These are phyloP conservation scores for Daedalea quercina DNA, from an alignment of 768 basidiomycete genomes.

Conservation along the genomic window DNA sequence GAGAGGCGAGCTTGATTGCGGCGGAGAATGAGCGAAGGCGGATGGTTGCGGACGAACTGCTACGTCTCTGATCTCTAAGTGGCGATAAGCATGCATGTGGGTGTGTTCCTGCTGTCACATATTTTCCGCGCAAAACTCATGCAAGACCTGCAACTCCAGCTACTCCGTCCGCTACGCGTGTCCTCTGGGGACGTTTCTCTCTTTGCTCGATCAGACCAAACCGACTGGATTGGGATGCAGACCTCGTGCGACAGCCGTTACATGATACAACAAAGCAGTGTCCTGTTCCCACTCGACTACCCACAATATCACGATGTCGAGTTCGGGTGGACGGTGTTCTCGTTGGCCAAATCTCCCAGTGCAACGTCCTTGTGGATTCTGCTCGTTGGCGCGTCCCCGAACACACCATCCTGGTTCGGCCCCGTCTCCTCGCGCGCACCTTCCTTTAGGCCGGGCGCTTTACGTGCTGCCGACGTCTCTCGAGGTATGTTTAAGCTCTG, in stretches of 20 bases:
- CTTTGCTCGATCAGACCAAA: too few species aligned
- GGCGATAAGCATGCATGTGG: too few species aligned
- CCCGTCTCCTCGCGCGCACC: constrained; percentile 11
- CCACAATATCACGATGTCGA: not conserved
- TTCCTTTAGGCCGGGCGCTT: constrained; percentile 18
- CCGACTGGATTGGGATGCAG: too few species aligned
- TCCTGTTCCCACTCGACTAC: not conserved
- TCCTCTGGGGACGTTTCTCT: too few species aligned
- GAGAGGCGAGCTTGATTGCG: constrained; percentile 20
- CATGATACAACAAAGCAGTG: not conserved
- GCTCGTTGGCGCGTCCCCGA: constrained; percentile 15
- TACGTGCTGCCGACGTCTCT: constrained; percentile 6
- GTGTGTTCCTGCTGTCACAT: too few species aligned
- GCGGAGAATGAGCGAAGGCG: constrained; percentile 21
- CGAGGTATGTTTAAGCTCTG: constrained; percentile 17
- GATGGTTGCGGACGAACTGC: too few species aligned
- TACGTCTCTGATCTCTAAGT: too few species aligned
- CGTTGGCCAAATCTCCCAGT: constrained; percentile 14
- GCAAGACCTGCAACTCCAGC: too few species aligned
- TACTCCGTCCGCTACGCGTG: too few species aligned
- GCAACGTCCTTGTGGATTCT: constrained; percentile 15
- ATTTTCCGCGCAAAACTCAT: too few species aligned
- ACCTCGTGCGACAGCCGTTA: not conserved
- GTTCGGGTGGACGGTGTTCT: constrained; percentile 19
- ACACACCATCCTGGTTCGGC: constrained; percentile 11